Base-by-base conservation (phyloP, 306 rosid genomes). In the Corylus americana region DNA sequence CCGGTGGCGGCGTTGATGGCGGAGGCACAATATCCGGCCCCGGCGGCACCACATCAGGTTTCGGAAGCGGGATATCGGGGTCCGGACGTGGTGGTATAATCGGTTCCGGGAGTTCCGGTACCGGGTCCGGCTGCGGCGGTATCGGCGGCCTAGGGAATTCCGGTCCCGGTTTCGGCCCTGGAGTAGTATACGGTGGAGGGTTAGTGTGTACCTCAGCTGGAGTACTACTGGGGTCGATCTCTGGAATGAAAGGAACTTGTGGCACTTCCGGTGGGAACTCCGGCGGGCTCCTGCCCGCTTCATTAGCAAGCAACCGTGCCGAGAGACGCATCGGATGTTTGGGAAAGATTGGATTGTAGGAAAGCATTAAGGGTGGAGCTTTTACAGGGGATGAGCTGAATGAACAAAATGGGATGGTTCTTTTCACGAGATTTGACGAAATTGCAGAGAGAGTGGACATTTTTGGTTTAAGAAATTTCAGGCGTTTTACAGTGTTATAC, bases 21-120 rank as follows among this genome's bases (percentile, higher is more conserved):
- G 88, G 93, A 4, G 90, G 93, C 12, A 87, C 59, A 13, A 83
- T 78, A 31, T 82, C 93, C 8, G 93, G 93, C 51, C 77, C 72
- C 0, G 89, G 90, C 0, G 88, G 94, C 53, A 80, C 10, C 20
- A 57, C 67, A 0, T 77, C 89, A 0, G 91, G 91, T 27, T 44
- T 74, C 0, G 87, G 90, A 16, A 31, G 55, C 1, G 87, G 90
- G 0, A 67, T 75, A 8, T 88, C 88, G 0, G 64, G 81, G 1
- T 85, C 83, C 3, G 85, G 85, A 1, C 27, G 8, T 7, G 88
- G 91, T 1, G 86, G 47, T 2, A 84, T 50, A 0, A 87, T 90
- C 1, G 93, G 92, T 25, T 75, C 78, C 0, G 93, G 91, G 11
- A 77, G 83, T 27, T 86, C 92, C 0, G 88, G 92, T 64, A 54